These are phyloP conservation scores for Microbotryum intermedium DNA, from an alignment of 1,284 basidiomycete species.

Conservation along the genomic window DNA sequence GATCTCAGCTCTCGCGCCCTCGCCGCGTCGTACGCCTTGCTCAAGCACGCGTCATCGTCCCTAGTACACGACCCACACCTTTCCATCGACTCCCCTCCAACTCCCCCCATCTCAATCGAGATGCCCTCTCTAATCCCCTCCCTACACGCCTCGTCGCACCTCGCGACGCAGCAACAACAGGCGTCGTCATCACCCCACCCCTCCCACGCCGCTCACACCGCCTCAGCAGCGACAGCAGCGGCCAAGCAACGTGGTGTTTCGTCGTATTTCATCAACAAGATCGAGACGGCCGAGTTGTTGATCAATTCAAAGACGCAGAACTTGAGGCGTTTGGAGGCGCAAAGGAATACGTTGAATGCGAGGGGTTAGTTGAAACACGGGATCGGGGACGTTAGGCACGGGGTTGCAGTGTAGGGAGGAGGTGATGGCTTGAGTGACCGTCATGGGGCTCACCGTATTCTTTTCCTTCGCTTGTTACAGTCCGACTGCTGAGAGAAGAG, in stretches of 20 bases:
- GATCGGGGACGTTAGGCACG: no score
- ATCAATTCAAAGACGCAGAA: slow-evolving; percentile 98
- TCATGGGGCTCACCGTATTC: neutral
- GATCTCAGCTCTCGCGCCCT: no score
- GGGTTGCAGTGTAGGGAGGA: neutral
- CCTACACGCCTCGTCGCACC: neutral
- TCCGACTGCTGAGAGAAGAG: slow-evolving; percentile 82
- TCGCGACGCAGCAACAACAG: neutral
- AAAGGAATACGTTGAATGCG: slow-evolving; percentile 91
- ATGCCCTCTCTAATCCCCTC: neutral
- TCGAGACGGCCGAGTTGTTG: slow-evolving; percentile 79
- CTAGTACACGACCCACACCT: no score
- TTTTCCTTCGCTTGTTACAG: slow-evolving; percentile 40
- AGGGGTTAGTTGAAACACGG: slow-evolving; percentile 74
- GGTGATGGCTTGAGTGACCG: neutral
- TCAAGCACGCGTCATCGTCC: no score
- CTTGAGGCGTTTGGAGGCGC: slow-evolving; percentile 86
- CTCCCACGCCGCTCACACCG: slow-evolving; percentile 1
- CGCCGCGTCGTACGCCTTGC: no score
- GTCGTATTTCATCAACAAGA: slow-evolving; percentile 89
- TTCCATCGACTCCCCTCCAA: neutral
- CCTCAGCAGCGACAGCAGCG: neutral
- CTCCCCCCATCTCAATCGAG: neutral
- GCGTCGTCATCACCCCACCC: slow-evolving; percentile 11
- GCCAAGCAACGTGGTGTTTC: slow-evolving; percentile 14